Conservation (phyloP, 805 yeast genomes). For the Ogataea allantospora region DNA sequence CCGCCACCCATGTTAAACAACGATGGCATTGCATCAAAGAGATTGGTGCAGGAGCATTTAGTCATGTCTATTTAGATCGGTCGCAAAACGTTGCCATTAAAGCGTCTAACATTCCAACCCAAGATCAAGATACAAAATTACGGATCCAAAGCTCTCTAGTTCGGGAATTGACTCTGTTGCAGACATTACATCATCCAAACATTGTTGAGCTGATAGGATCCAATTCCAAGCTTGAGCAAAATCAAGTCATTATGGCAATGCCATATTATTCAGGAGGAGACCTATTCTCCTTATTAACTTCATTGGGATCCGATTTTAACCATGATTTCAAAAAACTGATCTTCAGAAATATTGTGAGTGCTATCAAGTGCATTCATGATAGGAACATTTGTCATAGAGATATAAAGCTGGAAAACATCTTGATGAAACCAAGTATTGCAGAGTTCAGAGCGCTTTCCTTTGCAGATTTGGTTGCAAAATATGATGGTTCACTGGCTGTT, state of each 20-base stretch:
- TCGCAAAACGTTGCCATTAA: conserved; percentile 65
- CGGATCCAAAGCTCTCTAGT: conserved; percentile 59
- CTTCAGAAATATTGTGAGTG: conserved; percentile 66
- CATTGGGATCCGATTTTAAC: conserved; percentile 40
- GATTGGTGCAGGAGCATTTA: conserved; percentile 69
- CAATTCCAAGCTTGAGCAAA: conserved; percentile 31
- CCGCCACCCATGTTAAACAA: conserved; percentile 17
- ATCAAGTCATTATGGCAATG: conserved; percentile 50
- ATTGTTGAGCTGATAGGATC: conserved; percentile 61
- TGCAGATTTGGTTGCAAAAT: neutral
- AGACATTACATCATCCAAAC: conserved; percentile 61
- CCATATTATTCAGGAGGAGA: conserved; percentile 87
- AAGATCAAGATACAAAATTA: conserved; percentile 38
- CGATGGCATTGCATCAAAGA: conserved; percentile 39
- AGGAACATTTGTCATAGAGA: conserved; percentile 82
- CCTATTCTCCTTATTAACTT: conserved; percentile 60
- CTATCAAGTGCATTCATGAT: conserved; percentile 70
- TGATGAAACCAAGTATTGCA: conserved; percentile 40
- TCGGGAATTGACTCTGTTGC: conserved; percentile 74
- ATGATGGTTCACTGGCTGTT: conserved; percentile 40
- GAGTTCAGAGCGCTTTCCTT: conserved; percentile 27
- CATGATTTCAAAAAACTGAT: conserved; percentile 56
- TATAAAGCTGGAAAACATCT: conserved; percentile 80
- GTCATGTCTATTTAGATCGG: conserved; percentile 54
- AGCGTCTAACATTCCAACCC: conserved; percentile 43